A percentile compares a stretch with the other conserved stretches of the same genome.
Evolutionary conservation across 179 eudicot species (phyloP).

Genomic region (Spergularia azorica): DNA sequence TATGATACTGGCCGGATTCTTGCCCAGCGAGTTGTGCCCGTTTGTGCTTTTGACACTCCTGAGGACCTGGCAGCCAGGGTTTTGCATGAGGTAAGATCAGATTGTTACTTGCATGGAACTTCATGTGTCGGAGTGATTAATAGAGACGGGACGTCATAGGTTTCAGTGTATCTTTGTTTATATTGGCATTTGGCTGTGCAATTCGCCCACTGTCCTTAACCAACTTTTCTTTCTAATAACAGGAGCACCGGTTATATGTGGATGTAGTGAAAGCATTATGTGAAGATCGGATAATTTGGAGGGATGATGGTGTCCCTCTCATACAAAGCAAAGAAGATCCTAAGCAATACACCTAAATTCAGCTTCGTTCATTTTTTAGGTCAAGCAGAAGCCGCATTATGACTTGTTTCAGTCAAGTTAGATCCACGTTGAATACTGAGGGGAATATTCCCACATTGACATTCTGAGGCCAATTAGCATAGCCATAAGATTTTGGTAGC

Average conservation of each 20-base stretch:
- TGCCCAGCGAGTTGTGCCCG: conserved; percentile 78
- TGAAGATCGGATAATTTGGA: conserved; percentile 74
- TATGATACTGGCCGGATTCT: conserved; percentile 87
- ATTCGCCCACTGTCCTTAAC: too few species aligned
- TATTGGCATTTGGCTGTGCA: too few species aligned
- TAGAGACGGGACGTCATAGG: too few species aligned
- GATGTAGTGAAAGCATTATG: conserved; percentile 77
- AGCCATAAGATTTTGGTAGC: too few species aligned
- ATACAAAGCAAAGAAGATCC: conserved; percentile 71
- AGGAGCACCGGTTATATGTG: conserved; percentile 78
- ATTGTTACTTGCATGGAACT: neutral
- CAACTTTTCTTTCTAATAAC: neutral
- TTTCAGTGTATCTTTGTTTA: too few species aligned
- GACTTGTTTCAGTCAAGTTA: neutral
- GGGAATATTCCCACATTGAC: too few species aligned
- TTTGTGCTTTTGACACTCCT: conserved; percentile 66
- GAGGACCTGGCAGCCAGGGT: conserved; percentile 84
- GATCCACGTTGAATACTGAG: neutral
- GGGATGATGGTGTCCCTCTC: conserved; percentile 89
- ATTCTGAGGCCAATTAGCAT: too few species aligned
- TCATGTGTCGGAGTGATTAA: too few species aligned
- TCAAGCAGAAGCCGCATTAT: neutral
- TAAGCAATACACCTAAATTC: conserved; percentile 35
- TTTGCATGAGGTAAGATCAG: conserved; percentile 59
- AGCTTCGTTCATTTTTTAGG: neutral